Evolutionary conservation across 805 yeast species (phyloP), one percentile per base, ranked within the genome.

Genomic region (Cyberlindnera sargentensis): DNA sequence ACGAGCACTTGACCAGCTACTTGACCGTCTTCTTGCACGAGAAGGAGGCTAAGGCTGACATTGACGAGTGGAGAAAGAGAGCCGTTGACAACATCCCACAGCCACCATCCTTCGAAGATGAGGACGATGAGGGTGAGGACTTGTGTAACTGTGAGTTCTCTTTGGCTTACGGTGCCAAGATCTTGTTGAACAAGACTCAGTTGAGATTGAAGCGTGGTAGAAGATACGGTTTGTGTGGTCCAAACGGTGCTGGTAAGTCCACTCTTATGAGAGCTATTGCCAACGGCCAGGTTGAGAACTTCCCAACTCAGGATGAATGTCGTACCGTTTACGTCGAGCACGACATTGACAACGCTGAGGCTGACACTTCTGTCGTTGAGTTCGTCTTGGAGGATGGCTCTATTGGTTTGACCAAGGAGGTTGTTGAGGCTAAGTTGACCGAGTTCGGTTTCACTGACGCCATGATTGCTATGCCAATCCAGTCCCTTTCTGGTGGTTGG

Each of bases 201-300:
- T 71, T 91, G 62, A 78, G 95, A 61, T 75, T 91, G 49, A 71
- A 86, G 55, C 88, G 90, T 70, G 98, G 98, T 57, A 96, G 86
- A 68, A 79, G 99, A 67, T 91, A 91, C 61, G 99, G 99, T 72
- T 75, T 91, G 48, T 88, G 96, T 74, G 99, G 99, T 63, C 76
- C 97, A 68, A 91, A 91, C 63, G 99, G 99, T 76, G 97, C 96
- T 47, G 99, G 99, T 72, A 91, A 91, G 67, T 89, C 97, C 10
- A 91, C 99, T 11, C 73, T 91, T 57, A 89, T 91, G 98, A 80
- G 98, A 66, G 83, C 98, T 29, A 93, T 91, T 58, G 88, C 96
- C 43, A 87, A 88, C 60, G 98, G 98, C 46, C 96, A 91, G 68
- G 74, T 91, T 50, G 98, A 91, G 69, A 98, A 98, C 4, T 91